A percentile compares a stretch with the other conserved stretches of the same genome.
Evolutionary conservation across 805 yeast species (phyloP).

Genomic region (Teunomyces gatunensis): DNA sequence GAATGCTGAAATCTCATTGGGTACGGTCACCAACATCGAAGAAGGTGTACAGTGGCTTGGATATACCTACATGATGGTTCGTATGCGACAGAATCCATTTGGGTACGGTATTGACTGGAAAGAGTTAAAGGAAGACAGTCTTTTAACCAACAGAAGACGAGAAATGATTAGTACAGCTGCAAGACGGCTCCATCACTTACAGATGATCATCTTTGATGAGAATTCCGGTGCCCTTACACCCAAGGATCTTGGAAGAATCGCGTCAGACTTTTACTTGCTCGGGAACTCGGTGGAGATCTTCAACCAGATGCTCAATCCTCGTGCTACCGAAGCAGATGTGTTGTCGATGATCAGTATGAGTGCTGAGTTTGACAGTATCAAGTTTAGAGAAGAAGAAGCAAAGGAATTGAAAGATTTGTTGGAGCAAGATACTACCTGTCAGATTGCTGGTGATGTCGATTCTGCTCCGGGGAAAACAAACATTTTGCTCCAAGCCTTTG

Average conservation of each 20-base stretch:
- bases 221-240: conserved; percentile 72
- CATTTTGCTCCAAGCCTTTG: conserved; percentile 80
- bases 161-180: conserved; percentile 80
- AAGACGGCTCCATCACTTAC: conserved; percentile 74
- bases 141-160: conserved; percentile 67
- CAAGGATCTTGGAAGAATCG: conserved; percentile 90
- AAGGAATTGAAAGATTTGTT: conserved; percentile 63
- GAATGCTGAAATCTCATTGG: conserved; percentile 94
- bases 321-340: conserved; percentile 89
- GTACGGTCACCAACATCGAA: conserved; percentile 90
- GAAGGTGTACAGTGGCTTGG: conserved; percentile 99
- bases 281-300: conserved; percentile 86
- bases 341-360: conserved; percentile 87
- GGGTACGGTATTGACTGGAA: conserved; percentile 89
- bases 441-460: conserved; percentile 73
- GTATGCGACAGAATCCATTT: conserved; percentile 94
- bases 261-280: conserved; percentile 87
- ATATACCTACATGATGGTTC: conserved; percentile 86
- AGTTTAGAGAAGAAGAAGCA: conserved; percentile 84
- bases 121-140: conserved; percentile 80
- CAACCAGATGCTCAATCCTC: conserved; percentile 77
- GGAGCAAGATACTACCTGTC: conserved; percentile 65
- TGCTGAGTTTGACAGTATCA: conserved; percentile 88
- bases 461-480: conserved; percentile 85
- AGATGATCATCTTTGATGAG: conserved; percentile 93